These are phyloP conservation scores for Gossypium schwendimanii DNA, from an alignment of 441 rosid genomes.

Conservation along the genomic window DNA sequence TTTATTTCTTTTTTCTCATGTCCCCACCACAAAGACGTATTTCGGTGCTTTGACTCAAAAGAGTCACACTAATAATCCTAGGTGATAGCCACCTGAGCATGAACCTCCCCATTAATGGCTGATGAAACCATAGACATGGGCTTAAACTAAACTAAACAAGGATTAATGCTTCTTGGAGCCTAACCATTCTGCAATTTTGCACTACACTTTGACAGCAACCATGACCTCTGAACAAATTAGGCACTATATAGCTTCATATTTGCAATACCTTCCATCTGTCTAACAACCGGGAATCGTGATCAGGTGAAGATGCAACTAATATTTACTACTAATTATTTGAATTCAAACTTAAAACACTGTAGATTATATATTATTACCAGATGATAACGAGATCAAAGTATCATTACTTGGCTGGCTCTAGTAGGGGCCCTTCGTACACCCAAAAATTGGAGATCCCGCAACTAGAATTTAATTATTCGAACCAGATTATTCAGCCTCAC, in stretches of 20 bases:
- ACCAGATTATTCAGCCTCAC: slow-evolving; percentile 20
- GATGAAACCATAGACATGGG: neutral
- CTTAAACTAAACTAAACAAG: neutral
- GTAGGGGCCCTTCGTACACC: slow-evolving; percentile 25
- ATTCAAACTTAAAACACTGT: slow-evolving; percentile 8
- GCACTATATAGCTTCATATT: neutral
- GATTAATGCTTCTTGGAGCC: neutral
- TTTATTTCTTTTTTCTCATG: too few species aligned
- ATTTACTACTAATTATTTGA: neutral
- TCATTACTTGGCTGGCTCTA: slow-evolving; percentile 33
- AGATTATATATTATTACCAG: slow-evolving; percentile 15
- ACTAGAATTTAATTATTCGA: slow-evolving; percentile 19
- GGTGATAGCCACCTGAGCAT: neutral
- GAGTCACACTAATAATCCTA: too few species aligned
- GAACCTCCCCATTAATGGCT: neutral
- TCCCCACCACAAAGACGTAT: too few species aligned
- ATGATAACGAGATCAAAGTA: slow-evolving; percentile 10
- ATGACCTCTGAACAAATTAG: neutral
- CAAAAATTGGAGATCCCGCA: slow-evolving; percentile 25
- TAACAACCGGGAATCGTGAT: slow-evolving; percentile 3
- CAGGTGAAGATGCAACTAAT: neutral
- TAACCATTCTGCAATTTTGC: neutral
- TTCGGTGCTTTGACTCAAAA: too few species aligned
- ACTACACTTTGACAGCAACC: neutral
- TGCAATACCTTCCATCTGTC: neutral